These are phyloP conservation scores for Pseudogymnoascus sp. DNA, from an alignment of 2,329 filamentous ascomycete genomes.

Conservation along the genomic window DNA sequence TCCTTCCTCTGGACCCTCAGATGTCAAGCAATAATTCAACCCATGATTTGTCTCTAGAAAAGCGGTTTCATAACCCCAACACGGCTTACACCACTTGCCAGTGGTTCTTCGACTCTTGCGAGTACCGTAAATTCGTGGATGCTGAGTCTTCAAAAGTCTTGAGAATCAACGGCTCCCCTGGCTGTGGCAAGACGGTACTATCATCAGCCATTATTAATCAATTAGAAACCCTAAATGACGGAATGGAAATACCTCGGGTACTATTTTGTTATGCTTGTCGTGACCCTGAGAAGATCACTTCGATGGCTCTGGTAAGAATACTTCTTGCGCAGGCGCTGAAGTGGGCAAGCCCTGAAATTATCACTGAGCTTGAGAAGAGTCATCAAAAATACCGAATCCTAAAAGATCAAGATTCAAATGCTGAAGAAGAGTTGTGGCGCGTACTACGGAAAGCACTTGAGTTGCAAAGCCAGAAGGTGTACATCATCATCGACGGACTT, in stretches of 20 bases:
- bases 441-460: not conserved
- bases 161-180: slow-evolving; percentile 3
- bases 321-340: not conserved
- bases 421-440: slow-evolving; percentile 1
- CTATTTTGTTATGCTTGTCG: not conserved
- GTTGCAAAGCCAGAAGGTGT: slow-evolving; percentile 3
- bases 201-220: slow-evolving; percentile 5
- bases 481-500: slow-evolving; percentile 9
- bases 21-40: not conserved
- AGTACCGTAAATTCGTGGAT: not conserved
- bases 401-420: not conserved
- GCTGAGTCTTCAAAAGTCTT: not conserved
- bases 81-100: not conserved
- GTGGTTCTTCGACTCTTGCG: slow-evolving; percentile 4
- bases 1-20: not conserved
- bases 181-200: slow-evolving; percentile 8
- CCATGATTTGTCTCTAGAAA: not conserved
- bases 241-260: not conserved
- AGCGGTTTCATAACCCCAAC: not conserved
- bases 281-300: not conserved
- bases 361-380: not conserved
- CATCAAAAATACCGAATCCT: not conserved
- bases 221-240: not conserved
- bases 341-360: not conserved
- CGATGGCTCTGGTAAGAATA: not conserved